Base-by-base conservation (phyloP, 352 stramenopile genomes). In the Pythium pyrilobum region DNA sequence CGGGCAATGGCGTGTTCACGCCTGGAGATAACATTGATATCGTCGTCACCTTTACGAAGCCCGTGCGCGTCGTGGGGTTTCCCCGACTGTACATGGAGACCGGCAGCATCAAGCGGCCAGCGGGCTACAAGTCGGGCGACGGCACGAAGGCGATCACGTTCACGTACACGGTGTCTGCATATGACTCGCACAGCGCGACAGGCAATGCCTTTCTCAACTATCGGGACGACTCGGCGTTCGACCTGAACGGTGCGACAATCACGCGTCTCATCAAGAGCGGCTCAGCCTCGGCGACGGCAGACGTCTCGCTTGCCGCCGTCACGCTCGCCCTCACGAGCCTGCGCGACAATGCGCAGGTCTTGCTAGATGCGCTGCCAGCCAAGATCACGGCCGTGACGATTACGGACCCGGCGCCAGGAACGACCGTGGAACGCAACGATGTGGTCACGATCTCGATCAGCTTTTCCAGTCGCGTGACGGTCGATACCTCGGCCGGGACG, bases 31-130 rank as follows among this genome's bases (percentile, higher is more conserved):
- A 57, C 5, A 74, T 94, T 11, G 59, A 69, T 9, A 71, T 94
- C 29, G 53, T 74, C 12, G 56, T 94, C 20, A 75, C 74, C 20
- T 94, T 94, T 62, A 92, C 79, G 0, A 90, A 89, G 40, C 68
- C 78, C n/a, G 84, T 94, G 0, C 61, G 44, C 0, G 81, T 94
- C 18, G 60, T 51, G 0, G 81, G 80, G 2, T 86, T 86, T 16
- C 84, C 84, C 7, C 67, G 80, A 9, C 42, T 94, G 18, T 85
- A 82, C 46, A 61, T 94, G 12, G 77, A 91, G 52, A 92, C 81
- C 0, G 80, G 77, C 5, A 60, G 63, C 0, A 81, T 89, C 45
- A 87, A 89, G 52, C 75, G 76, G 8, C 67, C 75, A 21, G 84
- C 84, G 0, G 68, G 72, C 4, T 95, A 91, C 62, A 67, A 46